Evolutionary conservation across 257 asterid species (phyloP), one percentile per base, ranked within the genome.

Genomic region (Nicotiana knightiana): DNA sequence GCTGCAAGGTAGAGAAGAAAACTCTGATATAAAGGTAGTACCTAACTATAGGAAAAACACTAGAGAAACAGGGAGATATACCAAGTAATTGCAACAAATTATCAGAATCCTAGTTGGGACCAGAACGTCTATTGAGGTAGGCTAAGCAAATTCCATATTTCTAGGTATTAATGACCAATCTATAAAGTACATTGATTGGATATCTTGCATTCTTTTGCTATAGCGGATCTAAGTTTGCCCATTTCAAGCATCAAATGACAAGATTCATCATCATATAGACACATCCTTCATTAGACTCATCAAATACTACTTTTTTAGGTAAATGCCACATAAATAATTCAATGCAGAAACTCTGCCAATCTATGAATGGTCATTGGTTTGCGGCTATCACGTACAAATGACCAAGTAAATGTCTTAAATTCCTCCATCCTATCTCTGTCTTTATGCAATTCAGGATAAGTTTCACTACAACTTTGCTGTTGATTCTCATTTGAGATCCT

Each of bases 1-100:
- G 92, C 99, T 96, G 96, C 92, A 90, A 61, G 71, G 81, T 82
- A 58, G 37, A 87, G 73, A 87, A 83, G 16, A 83, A 83, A 54
- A 63, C 73, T 70, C 39, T 84, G 80, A 85, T 46, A 48, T 37
- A 55, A 18, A 51, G 39, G 46, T 51, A 51, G 80, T 51, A 21
- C 46, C 63, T 59, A 75, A 53, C 63, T 28, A 75, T 26, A 62
- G 54, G 24, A 65, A 64, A 43, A 51, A 39, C 80, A 63, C 70
- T 54, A 71, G 80, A 81, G 71, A 83, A 30, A 15, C 1, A 28
- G 77, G 28, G n/a, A 13, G 26, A 53, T 28, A 75, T 26, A 51
- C 80, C 8, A 46, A 1, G 61, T 24, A 24, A 46, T 48, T 73
- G 62, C 62, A 48, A 73, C 39, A 73, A 62, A 26, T 26, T 62